phyloP scores from a whole-genome alignment of 129 eudicot species.

The Saposhnikovia divaricata region DNA sequence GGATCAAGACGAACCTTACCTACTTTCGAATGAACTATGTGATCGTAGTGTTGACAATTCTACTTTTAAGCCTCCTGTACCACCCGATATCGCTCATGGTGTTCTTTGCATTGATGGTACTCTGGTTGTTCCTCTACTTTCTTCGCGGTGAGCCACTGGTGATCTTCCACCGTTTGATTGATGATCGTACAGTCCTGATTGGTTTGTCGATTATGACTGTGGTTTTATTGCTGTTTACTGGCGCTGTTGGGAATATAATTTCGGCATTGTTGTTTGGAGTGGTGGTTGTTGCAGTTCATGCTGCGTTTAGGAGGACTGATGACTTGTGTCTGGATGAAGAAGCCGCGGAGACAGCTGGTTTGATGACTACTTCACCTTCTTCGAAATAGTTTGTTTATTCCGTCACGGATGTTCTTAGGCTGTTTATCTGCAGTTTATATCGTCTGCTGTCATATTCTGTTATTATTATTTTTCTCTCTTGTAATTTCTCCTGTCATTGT shows the following conservation, averaged over 20 bases:
- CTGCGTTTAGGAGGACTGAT: conserved; percentile 56
- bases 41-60: conserved; percentile 23
- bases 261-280: conserved; percentile 37
- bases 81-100: conserved; percentile 54
- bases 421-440: background rate
- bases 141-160: conserved; percentile 60
- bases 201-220: conserved; percentile 32
- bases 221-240: conserved; percentile 38
- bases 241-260: conserved; percentile 40
- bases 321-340: conserved; percentile 58
- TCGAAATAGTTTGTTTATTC: too few species aligned
- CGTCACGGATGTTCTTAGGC: background rate
- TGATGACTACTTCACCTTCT: background rate
- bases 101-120: conserved; percentile 47
- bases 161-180: conserved; percentile 34
- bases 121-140: conserved; percentile 67
- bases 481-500: background rate
- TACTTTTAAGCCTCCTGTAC: conserved; percentile 42
- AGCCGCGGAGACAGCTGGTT: conserved; percentile 35
- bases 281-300: conserved; percentile 52
- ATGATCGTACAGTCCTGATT: conserved; percentile 31
- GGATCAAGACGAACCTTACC: conserved; percentile 30
- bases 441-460: background rate
- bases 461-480: background rate
- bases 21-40: conserved; percentile 59